A percentile compares a stretch with the other conserved stretches of the same genome.
phyloP scores from a whole-genome alignment of 306 rosid genomes.

The Citrullus mucosospermus region DNA sequence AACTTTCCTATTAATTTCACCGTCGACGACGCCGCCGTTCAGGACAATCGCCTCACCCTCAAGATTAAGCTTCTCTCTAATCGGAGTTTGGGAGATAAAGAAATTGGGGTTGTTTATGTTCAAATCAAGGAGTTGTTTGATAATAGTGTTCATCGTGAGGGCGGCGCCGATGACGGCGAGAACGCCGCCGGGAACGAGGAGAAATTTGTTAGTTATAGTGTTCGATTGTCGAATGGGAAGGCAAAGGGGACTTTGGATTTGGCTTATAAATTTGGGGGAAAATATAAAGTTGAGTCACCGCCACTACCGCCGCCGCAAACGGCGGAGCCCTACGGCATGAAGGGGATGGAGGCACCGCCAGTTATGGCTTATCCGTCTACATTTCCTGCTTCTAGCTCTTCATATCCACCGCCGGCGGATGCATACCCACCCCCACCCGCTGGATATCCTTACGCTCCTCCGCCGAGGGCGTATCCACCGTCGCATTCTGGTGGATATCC shows the following conservation, averaged over 20 bases:
- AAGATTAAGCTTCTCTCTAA: slow-evolving; percentile 2
- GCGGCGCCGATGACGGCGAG: neutral
- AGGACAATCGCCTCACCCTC: slow-evolving; percentile 1
- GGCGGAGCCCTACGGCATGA: neutral
- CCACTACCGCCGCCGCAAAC: neutral
- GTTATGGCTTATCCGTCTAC: slow-evolving; percentile 26
- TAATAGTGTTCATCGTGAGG: neutral
- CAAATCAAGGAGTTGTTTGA: slow-evolving; percentile 23
- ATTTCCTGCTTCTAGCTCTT: slow-evolving; percentile 11
- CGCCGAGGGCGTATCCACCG: neutral
- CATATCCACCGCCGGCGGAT: neutral
- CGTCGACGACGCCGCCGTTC: slow-evolving; percentile 6
- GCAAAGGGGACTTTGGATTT: slow-evolving; percentile 26
- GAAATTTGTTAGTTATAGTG: slow-evolving; percentile 14
- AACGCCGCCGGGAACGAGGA: neutral
- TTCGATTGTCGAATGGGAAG: slow-evolving; percentile 19
- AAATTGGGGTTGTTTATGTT: slow-evolving; percentile 14
- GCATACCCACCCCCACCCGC: neutral
- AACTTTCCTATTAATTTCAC: slow-evolving; percentile 11
- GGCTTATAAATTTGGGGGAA: slow-evolving; percentile 32
- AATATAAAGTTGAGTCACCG: slow-evolving; percentile 14
- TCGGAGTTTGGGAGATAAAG: slow-evolving; percentile 11
- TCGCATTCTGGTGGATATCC: neutral
- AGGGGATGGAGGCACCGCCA: neutral
- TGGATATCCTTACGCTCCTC: slow-evolving; percentile 7